A percentile compares a stretch with the other conserved stretches of the same genome.
phyloP scores from a whole-genome alignment of 1,284 basidiomycete species.

The Ceratobasidium sp. region DNA sequence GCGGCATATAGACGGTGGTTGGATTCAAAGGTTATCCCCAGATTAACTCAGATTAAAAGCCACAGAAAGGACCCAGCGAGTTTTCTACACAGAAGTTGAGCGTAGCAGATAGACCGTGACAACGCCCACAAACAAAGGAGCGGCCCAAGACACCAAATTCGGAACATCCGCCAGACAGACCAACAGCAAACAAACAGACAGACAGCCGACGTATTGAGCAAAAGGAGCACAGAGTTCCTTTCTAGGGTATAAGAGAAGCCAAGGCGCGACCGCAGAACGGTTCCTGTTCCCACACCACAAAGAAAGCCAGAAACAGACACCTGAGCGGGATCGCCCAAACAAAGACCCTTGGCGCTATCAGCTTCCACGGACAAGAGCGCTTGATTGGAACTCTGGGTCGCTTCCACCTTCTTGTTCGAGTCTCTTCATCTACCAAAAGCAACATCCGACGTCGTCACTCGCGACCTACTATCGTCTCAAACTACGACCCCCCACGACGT shows the following conservation, averaged over 20 bases:
- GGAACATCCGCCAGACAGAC: not conserved
- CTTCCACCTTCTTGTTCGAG: not conserved
- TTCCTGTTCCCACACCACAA: constrained; percentile 12
- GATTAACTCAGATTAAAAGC: no score
- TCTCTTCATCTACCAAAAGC: not conserved
- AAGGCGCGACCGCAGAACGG: constrained; percentile 30
- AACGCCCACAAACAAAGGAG: no score
- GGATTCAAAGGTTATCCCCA: no score
- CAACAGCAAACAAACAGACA: constrained; percentile 15
- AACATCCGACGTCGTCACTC: not conserved
- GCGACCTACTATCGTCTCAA: not conserved
- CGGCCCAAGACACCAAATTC: no score
- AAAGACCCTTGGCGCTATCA: constrained; percentile 12
- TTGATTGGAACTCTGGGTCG: not conserved
- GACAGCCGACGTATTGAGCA: constrained; percentile 8
- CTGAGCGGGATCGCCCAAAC: not conserved
- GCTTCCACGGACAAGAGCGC: not conserved
- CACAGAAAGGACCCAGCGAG: no score
- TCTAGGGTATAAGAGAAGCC: constrained; percentile 9
- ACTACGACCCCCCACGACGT: not conserved
- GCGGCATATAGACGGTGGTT: no score
- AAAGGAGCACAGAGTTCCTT: not conserved
- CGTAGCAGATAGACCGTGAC: no score
- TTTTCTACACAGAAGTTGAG: no score
- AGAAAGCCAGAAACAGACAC: not conserved